Evolutionary conservation across 1,284 basidiomycete species (phyloP), one percentile per base, ranked within the genome.

Genomic region (Sporisorium sorghi): DNA sequence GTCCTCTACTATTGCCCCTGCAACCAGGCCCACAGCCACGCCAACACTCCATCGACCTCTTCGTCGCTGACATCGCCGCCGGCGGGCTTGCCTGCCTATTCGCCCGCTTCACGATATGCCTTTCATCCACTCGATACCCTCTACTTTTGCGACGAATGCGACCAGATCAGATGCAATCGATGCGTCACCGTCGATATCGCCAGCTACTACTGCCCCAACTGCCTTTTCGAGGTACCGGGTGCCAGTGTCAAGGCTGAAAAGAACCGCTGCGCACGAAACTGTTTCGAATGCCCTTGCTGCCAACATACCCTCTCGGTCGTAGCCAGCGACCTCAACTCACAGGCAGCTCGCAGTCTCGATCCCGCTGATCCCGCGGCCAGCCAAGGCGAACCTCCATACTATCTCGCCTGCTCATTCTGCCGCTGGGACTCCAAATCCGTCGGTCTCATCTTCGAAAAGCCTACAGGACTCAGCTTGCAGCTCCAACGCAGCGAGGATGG

Each of bases 111-210:
- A 5, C 48, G 60, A 9, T 77, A 77, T 42, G 58, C 67, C 8
- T 73, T 71, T 35, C 92, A 95, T 78, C 89, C 91, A 2, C 88
- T 99, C 10, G 89, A 92, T 73, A 88, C 89, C 21, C 90, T 99
- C 17, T 97, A 94, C 86, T 99, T 98, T 85, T 99, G 97, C 85
- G 95, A 97, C 85, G 96, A 98, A 88, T 99, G 97, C 86, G 94
- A 98, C 84, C 91, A 92, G 2, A 89, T 99, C 43, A 87, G 94
- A 58, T 99, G 97, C 83, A 92, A 95, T 82, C 89, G 91, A 74
- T 99, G 97, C 80, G 92, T 97, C 9, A 89, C 90, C 5, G 87
- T 93, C 54, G 97, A 99, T 88, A 91, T 98, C 82, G 93, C 93
- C 82, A 93, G 92, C 56, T 98, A 97, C 86, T 98, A 93, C 84